These are phyloP conservation scores for Microdochium bolleyi DNA, from an alignment of 2,329 filamentous ascomycete genomes.

Conservation along the genomic window DNA sequence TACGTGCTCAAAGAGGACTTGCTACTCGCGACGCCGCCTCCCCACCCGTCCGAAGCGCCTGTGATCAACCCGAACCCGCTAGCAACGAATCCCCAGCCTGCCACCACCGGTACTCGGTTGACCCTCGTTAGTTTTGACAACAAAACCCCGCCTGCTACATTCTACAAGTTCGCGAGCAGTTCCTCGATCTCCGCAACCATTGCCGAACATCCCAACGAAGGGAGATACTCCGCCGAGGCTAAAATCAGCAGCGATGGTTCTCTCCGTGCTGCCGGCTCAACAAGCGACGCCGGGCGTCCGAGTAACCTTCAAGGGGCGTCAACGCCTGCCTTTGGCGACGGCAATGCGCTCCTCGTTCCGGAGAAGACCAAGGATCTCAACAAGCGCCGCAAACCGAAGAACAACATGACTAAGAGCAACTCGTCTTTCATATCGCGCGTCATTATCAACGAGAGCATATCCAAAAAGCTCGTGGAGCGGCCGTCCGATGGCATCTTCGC, in stretches of 20 bases:
- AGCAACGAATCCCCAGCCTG: constrained; percentile 76
- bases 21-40: constrained; percentile 85
- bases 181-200: constrained; percentile 45
- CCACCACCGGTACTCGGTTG: constrained; percentile 75
- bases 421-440: constrained; percentile 97
- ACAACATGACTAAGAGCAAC: constrained; percentile 96
- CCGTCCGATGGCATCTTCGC: constrained; percentile 74
- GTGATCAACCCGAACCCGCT: constrained; percentile 84
- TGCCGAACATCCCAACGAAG: constrained; percentile 54
- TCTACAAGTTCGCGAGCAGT: constrained; percentile 46
- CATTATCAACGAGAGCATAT: constrained; percentile 76
- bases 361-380: constrained; percentile 61
- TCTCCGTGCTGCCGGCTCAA: constrained; percentile 43
- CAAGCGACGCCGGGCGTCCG: constrained; percentile 37
- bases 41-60: constrained; percentile 89
- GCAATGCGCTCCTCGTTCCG: constrained; percentile 65
- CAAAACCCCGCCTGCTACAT: constrained; percentile 43
- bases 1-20: constrained; percentile 89
- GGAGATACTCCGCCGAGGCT: constrained; percentile 51
- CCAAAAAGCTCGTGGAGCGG: constrained; percentile 73
- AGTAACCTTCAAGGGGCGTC: constrained; percentile 30
- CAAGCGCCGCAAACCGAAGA: constrained; percentile 91
- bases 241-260: constrained; percentile 44
- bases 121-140: constrained; percentile 67
- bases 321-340: constrained; percentile 74